Base-by-base conservation (phyloP, 768 basidiomycete genomes). In the Calocera cornea region DNA sequence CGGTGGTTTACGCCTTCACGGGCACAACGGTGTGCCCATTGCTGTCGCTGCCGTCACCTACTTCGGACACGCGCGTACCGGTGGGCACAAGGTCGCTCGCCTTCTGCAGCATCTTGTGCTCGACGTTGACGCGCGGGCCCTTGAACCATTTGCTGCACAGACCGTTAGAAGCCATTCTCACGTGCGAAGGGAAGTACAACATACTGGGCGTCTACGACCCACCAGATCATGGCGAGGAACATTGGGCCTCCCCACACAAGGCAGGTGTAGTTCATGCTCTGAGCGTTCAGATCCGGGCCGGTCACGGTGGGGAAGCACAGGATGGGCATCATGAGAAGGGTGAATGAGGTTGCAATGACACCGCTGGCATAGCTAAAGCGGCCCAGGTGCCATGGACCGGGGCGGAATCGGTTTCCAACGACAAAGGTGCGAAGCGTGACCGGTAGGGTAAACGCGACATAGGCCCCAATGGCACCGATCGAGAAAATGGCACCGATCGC, bases 301-400 rank as follows among this genome's bases (percentile, higher is more conserved):
- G n/a, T 65, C 17, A 65, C 64, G 10, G 68, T 38, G 8, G 68
- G 68, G 19, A 68, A 66, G 44, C 64, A 66, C 27, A 68, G 38
- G 17, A 68, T 50, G 29, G 68, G 68, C 10, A 68, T 44, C 68
- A 68, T 68, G 19, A 68, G 65, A 17, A 65, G 31, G 7, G 65
- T 64, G 36, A 65, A 68, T 1, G 44, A 41, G 27, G 54, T 64
- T 41, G 67, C 67, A 2, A 64, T 33, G 12, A 64, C 41, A 16
- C 67, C 69, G 33, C 64, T 40, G 0, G 69, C 67, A 34, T 29
- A 34, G 65, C 69, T 67, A 34, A 34, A 68, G 3, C 60, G 38
- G 33, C 69, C 69, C n/a, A 70, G 60, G 33, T 54, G 41, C 69
- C 69, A 70, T 2, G 69, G 69, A 10, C 69, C 69, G 17, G 67